Evolutionary conservation across 2,329 filamentous ascomycete species (phyloP), one percentile per base, ranked within the genome.

Genomic region (Alternaria sp.): DNA sequence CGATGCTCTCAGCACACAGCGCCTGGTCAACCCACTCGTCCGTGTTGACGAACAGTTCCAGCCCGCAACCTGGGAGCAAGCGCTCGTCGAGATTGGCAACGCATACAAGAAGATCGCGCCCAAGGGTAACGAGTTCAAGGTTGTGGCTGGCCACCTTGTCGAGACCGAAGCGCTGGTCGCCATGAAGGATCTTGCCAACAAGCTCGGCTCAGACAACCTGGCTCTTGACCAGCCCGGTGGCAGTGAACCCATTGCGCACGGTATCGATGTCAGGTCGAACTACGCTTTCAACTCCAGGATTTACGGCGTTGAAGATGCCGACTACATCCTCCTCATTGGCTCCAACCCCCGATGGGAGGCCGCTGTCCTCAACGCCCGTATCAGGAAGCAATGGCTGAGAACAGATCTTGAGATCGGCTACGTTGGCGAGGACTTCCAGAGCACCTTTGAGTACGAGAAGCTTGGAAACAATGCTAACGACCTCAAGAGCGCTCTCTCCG

Each of bases 211-310:
- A 3, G 95, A 99, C 71, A 99, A 98, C 80, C 85, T 99, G 62
- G 92, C 93, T 63, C 87, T 98, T 44, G 95, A 99, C 78, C 94
- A 94, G 76, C 92, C 93, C 39, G 88, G 88, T 57, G 95, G 95
- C 64, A 90, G 87, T 80, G 84, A 89, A 66, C 95, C 95, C 14
- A 83, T 97, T 64, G 91, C 94, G 36, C 95, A 99, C 81, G 95
- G 95, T 79, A 83, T 97, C 64, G 95, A 99, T 74, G 87, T 98
- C 60, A 92, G 94, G 67, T 92, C 93, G 60, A 99, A 95, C 84
- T 99, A 96, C 81, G 85, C 93, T 44, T 97, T 99, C 86, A 99
- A 99, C 87, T 97, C 94, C 38, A 92, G 87, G 79, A 96, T 99
- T 75, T 91, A 88, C 79, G 95, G 93, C 74, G 91, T 98, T 38